phyloP scores from a whole-genome alignment of 768 basidiomycete genomes.

The Leccinum broughii region DNA sequence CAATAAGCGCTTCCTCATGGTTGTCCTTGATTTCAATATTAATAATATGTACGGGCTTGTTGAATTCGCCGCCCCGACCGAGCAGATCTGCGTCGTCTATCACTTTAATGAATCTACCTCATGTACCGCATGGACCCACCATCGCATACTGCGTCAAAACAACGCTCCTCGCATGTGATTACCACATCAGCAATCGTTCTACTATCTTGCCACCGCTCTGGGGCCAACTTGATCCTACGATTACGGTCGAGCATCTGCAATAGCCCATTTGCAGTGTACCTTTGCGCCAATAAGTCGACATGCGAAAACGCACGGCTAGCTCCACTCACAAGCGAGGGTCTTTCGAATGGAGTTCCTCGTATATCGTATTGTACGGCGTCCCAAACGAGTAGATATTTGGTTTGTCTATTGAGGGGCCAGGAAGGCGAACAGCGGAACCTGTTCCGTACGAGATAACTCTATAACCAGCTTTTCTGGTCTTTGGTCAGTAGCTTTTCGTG shows the following conservation, averaged over 20 bases:
- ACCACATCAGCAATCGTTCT: slow-evolving; percentile 91
- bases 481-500: slow-evolving; percentile 9
- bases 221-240: slow-evolving; percentile 84
- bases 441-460: slow-evolving; percentile 94
- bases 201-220: slow-evolving; percentile 96
- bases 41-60: slow-evolving; percentile 92
- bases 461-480: slow-evolving; percentile 81
- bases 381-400: slow-evolving; percentile 98
- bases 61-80: slow-evolving; percentile 84
- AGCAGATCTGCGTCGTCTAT: slow-evolving; percentile 64
- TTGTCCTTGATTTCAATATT: slow-evolving; percentile 99
- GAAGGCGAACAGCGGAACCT: slow-evolving; percentile 94
- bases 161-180: slow-evolving; percentile 98
- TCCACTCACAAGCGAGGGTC: slow-evolving; percentile 76
- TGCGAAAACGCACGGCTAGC: slow-evolving; percentile 3
- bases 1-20: slow-evolving; percentile 96
- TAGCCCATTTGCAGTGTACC: slow-evolving; percentile 92
- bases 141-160: slow-evolving; percentile 98
- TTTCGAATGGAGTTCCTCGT: slow-evolving; percentile 82
- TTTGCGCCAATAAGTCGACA: slow-evolving; percentile 33
- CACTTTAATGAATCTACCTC: slow-evolving; percentile 13
- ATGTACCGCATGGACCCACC: slow-evolving; percentile 52
- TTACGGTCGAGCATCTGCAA: slow-evolving; percentile 97
- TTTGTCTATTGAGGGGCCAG: slow-evolving; percentile 94
- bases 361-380: slow-evolving; percentile 95